Percentiles rank a stretch among this genome's conserved stretches.
phyloP scores from a whole-genome alignment of 2,329 filamentous ascomycete species.

The Coniochaeta prunicola region DNA sequence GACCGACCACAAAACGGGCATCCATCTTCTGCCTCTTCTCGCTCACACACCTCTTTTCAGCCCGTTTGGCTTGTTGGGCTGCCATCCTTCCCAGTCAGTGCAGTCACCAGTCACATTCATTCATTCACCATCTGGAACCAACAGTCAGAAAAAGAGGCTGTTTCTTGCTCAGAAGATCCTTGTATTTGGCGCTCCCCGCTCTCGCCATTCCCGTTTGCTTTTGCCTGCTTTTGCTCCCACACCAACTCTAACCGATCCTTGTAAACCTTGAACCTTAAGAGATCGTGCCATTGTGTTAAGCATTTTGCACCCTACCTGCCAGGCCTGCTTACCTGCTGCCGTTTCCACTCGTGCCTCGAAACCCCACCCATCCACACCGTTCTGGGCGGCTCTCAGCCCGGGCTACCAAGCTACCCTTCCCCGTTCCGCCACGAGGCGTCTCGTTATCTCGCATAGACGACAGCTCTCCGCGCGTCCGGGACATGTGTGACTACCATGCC shows the following conservation, averaged over 20 bases:
- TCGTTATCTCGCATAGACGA: conserved; percentile 1
- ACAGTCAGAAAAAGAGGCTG: not conserved
- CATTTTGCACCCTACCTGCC: not conserved
- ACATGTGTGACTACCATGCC: conserved; percentile 6
- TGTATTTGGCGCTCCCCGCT: not conserved
- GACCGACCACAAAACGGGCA: not conserved
- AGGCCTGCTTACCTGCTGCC: not conserved
- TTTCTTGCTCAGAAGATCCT: not conserved
- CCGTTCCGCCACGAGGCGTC: not conserved
- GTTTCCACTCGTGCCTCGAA: not conserved
- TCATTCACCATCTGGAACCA: not conserved
- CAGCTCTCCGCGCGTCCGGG: not conserved
- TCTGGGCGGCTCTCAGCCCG: not conserved
- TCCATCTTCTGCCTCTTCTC: not conserved
- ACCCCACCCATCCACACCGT: not conserved
- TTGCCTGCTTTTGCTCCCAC: not conserved
- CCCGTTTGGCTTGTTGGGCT: not conserved
- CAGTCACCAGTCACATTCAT: too few species aligned
- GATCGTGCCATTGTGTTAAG: too few species aligned
- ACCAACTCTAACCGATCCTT: not conserved
- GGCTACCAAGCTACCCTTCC: not conserved
- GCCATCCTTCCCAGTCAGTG: not conserved
- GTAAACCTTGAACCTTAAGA: not conserved
- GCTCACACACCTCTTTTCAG: not conserved
- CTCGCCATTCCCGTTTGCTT: not conserved